Conservation (phyloP, 2,329 filamentous ascomycete genomes). For the Pseudocercospora macadamiae region DNA sequence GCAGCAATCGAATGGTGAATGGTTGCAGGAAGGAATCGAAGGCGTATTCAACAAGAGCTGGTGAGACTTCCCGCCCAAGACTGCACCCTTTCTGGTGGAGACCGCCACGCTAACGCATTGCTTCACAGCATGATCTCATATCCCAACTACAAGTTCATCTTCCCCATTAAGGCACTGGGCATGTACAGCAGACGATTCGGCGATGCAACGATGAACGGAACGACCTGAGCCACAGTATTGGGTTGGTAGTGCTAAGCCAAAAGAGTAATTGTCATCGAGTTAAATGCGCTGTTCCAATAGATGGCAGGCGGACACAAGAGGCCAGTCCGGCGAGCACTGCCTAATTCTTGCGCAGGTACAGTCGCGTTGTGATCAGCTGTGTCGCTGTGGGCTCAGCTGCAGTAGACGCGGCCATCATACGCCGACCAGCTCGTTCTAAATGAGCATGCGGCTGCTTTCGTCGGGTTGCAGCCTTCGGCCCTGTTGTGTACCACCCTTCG, state of each 20-base stretch:
- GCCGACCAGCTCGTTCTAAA: conserved; percentile 17
- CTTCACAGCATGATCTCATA: conserved; percentile 87
- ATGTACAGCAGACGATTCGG: conserved; percentile 79
- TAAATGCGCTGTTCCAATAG: conserved; percentile 17
- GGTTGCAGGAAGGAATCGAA: conserved; percentile 93
- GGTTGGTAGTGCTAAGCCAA: conserved; percentile 1
- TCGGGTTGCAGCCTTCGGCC: conserved; percentile 19
- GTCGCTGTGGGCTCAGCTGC: conserved; percentile 10
- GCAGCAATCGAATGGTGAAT: conserved; percentile 88
- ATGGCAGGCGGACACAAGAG: conserved; percentile 13
- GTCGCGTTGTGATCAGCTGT: conserved; percentile 18
- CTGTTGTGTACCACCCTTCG: conserved; percentile 13
- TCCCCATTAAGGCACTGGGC: conserved; percentile 89
- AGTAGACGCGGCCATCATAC: conserved; percentile 12
- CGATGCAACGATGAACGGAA: conserved; percentile 49
- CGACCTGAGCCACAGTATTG: conserved; percentile 17
- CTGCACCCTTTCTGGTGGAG: not conserved
- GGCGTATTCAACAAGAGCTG: conserved; percentile 99
- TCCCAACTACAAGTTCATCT: conserved; percentile 98
- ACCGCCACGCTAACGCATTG: conserved; percentile 23
- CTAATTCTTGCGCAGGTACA: conserved; percentile 25
- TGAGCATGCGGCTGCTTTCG: conserved; percentile 9
- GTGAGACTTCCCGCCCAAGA: conserved; percentile 47
- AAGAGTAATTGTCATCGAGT: conserved; percentile 9
- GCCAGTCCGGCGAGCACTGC: conserved; percentile 5